These are phyloP conservation scores for Heterobasidion parviporum DNA, from an alignment of 1,284 basidiomycete genomes.

Conservation along the genomic window DNA sequence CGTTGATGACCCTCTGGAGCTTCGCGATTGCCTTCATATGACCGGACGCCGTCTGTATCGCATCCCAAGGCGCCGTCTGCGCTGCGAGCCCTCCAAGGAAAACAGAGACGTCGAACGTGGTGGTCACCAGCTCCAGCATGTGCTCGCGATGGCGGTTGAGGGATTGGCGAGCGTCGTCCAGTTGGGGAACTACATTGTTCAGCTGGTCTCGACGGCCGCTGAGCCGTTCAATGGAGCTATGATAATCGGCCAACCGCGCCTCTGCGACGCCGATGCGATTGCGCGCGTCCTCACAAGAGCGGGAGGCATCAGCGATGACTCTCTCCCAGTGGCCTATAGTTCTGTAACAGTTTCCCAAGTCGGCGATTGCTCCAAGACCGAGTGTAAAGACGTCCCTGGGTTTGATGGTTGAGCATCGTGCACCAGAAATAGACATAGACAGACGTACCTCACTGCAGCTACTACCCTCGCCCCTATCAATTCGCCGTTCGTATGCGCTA, in stretches of 20 bases:
- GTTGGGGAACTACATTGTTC: background rate
- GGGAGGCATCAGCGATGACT: background rate
- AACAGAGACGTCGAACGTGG: background rate
- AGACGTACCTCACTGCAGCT: background rate
- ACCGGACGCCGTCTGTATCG: background rate
- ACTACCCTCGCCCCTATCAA: background rate
- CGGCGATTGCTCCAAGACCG: background rate
- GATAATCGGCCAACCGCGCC: background rate
- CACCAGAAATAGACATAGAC: background rate
- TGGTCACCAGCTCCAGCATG: background rate
- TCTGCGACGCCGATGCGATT: background rate
- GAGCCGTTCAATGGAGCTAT: background rate
- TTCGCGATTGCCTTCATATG: background rate
- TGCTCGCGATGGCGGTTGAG: background rate
- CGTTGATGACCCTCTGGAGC: constrained; percentile 1
- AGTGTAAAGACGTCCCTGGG: background rate
- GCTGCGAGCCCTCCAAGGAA: constrained; percentile 1
- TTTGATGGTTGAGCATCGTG: background rate
- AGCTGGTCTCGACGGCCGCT: background rate
- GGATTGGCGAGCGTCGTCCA: background rate
- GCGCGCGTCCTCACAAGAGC: background rate
- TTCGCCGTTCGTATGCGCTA: background rate
- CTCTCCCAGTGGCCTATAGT: background rate
- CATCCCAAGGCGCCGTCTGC: background rate
- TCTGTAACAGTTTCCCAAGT: background rate